phyloP scores from a whole-genome alignment of 345 rosid species.

The Orychophragmus violaceus region DNA sequence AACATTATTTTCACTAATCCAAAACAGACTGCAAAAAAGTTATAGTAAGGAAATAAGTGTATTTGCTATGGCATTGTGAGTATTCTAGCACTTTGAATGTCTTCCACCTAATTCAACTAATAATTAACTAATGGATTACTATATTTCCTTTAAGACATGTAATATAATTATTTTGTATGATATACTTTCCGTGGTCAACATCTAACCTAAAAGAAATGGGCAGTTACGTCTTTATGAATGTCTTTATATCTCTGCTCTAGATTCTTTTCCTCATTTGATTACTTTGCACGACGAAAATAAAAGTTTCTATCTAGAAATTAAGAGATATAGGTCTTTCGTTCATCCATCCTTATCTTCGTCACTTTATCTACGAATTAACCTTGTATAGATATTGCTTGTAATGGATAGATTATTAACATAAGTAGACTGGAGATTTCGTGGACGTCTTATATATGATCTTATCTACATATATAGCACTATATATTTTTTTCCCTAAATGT shows the following conservation, averaged over 20 bases:
- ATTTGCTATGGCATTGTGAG: too few relatives aligned
- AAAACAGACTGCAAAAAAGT: too few relatives aligned
- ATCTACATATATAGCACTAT: not conserved
- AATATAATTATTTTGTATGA: not conserved
- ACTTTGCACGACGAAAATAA: not conserved
- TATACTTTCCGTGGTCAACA: constrained; percentile 12
- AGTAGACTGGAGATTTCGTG: constrained; percentile 9
- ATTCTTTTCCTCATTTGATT: constrained; percentile 18
- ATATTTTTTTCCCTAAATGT: not conserved
- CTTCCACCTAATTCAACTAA: not conserved
- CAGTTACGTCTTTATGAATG: constrained; percentile 15
- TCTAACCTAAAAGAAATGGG: constrained; percentile 1
- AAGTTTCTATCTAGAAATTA: constrained; percentile 1
- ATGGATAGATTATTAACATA: constrained; percentile 1
- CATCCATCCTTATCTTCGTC: constrained; percentile 1
- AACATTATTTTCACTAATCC: too few relatives aligned
- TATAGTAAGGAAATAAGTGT: not conserved
- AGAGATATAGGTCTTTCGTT: not conserved
- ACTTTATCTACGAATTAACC: not conserved
- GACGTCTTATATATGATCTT: constrained; percentile 15
- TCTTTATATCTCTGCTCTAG: constrained; percentile 5
- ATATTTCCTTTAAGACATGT: not conserved
- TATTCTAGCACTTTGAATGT: constrained; percentile 8
- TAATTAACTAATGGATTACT: not conserved
- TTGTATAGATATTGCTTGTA: not conserved